A percentile compares a stretch with the other conserved stretches of the same genome.
Conservation (phyloP, 345 rosid species). For the Physaria fendleri region DNA sequence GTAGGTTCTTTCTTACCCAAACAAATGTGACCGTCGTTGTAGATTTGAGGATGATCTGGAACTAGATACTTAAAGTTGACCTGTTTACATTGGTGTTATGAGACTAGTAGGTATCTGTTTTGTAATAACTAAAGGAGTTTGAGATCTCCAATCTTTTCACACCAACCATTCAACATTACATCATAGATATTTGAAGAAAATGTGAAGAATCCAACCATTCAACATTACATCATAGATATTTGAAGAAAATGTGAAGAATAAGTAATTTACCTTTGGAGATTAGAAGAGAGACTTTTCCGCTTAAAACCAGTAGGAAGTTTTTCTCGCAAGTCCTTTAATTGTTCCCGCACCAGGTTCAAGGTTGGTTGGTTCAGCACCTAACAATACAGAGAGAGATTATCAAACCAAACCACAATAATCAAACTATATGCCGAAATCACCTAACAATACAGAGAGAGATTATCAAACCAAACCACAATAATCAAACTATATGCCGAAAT, state of each 20-base stretch:
- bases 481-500: too few species aligned
- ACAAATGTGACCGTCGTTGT: constrained; percentile 97
- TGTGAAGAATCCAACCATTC: too few species aligned
- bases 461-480: too few species aligned
- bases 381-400: neutral
- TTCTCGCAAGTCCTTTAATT: constrained; percentile 95
- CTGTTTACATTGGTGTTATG: too few species aligned
- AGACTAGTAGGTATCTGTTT: too few species aligned
- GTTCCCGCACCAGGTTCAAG: too few species aligned
- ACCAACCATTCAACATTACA: too few species aligned
- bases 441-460: too few species aligned
- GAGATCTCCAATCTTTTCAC: too few species aligned
- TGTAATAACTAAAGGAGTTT: too few species aligned
- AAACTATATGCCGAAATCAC: neutral
- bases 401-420: neutral
- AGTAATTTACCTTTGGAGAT: constrained; percentile 72
- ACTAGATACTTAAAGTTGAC: constrained; percentile 91
- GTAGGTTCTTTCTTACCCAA: constrained; percentile 57
- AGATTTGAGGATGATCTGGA: constrained; percentile 91
- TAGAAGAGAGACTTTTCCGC: constrained; percentile 86
- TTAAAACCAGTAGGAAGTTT: constrained; percentile 94
- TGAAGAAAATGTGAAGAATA: neutral
- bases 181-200: too few species aligned
- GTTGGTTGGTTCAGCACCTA: constrained; percentile 89
- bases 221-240: neutral